A percentile compares a stretch with the other conserved stretches of the same genome.
These are phyloP conservation scores for Exserohilum turcica DNA, from an alignment of 2,329 filamentous ascomycete species.

Conservation along the genomic window DNA sequence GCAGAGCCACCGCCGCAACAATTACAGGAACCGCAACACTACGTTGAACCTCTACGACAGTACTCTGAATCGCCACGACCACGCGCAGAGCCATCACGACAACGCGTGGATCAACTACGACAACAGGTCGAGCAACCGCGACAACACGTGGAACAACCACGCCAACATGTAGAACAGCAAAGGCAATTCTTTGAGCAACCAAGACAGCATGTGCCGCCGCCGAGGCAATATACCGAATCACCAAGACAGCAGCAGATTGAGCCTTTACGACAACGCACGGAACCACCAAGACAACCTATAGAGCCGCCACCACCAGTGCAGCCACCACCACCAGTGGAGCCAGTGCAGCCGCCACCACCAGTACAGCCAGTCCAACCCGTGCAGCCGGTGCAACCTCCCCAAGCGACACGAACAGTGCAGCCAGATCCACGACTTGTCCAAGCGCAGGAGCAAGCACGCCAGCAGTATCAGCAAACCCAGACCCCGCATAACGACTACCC, in stretches of 20 bases:
- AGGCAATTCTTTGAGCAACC: slow-evolving; percentile 8
- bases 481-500: slow-evolving; percentile 94
- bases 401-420: slow-evolving; percentile 28
- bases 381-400: slow-evolving; percentile 15
- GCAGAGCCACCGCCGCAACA: not conserved
- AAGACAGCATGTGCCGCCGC: slow-evolving; percentile 7
- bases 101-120: not conserved
- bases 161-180: slow-evolving; percentile 7
- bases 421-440: slow-evolving; percentile 45
- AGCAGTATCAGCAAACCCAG: slow-evolving; percentile 57
- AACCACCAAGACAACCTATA: slow-evolving; percentile 10
- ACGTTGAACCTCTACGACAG: slow-evolving; percentile 2
- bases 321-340: slow-evolving; percentile 10
- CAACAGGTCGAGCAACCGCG: slow-evolving; percentile 6
- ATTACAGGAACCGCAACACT: not conserved
- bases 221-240: slow-evolving; percentile 7
- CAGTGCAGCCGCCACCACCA: slow-evolving; percentile 17
- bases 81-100: not conserved
- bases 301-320: slow-evolving; percentile 12
- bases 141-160: slow-evolving; percentile 2
- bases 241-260: slow-evolving; percentile 5
- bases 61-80: slow-evolving; percentile 3
- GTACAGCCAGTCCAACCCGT: slow-evolving; percentile 41
- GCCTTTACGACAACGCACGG: slow-evolving; percentile 4
- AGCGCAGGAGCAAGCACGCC: slow-evolving; percentile 45